phyloP scores from a whole-genome alignment of 495 filamentous ascomycete genomes.

The Choiromyces venosus region DNA sequence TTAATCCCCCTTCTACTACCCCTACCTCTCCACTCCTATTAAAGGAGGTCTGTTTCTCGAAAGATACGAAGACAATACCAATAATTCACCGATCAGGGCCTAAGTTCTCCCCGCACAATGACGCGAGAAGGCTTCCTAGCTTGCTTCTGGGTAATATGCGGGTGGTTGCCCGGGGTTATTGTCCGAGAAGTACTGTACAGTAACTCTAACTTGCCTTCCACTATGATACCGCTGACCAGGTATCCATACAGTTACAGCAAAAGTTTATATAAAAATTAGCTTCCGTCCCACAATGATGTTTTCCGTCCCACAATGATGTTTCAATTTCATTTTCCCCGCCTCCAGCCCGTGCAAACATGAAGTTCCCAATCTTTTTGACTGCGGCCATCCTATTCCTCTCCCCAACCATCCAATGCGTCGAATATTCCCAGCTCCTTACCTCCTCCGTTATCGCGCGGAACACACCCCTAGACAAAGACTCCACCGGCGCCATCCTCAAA shows the following conservation, averaged over 20 bases:
- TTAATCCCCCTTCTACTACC: no score
- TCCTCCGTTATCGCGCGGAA: conserved; percentile 48
- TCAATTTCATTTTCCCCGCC: background rate
- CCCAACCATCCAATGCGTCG: background rate
- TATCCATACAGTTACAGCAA: no score
- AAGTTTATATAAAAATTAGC: no score
- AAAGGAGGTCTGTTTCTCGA: background rate
- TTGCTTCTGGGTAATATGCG: background rate
- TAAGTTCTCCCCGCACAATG: background rate
- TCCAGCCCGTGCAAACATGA: background rate
- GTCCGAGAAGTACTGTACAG: background rate
- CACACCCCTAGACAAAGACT: conserved; percentile 44
- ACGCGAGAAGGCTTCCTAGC: background rate
- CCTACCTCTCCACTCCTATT: background rate
- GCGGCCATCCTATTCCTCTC: background rate
- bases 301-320: background rate
- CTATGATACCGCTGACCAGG: no score
- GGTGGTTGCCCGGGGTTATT: background rate
- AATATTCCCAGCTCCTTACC: conserved; percentile 48
- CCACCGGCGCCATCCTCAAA: conserved; percentile 25
- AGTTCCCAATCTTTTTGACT: background rate
- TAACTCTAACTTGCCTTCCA: no score
- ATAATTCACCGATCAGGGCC: no score
- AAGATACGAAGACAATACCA: no score
- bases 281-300: no score